These are phyloP conservation scores for Circinella umbellata DNA, from an alignment of 371 early-diverging fungal genomes.

Conservation along the genomic window DNA sequence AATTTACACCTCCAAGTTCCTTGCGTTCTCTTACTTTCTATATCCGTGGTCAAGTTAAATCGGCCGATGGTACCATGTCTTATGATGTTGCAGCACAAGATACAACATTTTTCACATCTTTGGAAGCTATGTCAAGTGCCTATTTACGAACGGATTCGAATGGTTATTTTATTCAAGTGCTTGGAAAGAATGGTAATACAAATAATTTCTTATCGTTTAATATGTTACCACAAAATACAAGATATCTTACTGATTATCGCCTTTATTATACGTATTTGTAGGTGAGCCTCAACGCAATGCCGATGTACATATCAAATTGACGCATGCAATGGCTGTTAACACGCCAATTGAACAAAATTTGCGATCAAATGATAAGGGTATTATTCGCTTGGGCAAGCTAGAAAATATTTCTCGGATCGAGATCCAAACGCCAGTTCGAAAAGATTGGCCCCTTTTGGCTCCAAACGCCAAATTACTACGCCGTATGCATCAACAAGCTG, in stretches of 20 bases:
- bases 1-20: slow-evolving; percentile 41
- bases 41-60: neutral
- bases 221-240: neutral
- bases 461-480: slow-evolving; percentile 16
- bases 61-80: neutral
- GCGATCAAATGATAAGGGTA: slow-evolving; percentile 49
- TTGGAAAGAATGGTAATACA: slow-evolving; percentile 57
- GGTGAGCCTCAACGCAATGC: slow-evolving; percentile 40
- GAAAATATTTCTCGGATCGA: slow-evolving; percentile 23
- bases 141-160: slow-evolving; percentile 25
- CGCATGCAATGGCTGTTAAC: slow-evolving; percentile 27
- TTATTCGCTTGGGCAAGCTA: slow-evolving; percentile 46
- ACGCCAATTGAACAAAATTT: slow-evolving; percentile 23
- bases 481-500: slow-evolving; percentile 30
- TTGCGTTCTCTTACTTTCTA: neutral
- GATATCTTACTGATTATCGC: too few relatives aligned
- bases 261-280: neutral
- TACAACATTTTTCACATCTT: neutral
- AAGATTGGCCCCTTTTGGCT: slow-evolving; percentile 5
- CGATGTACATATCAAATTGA: slow-evolving; percentile 34
- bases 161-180: slow-evolving; percentile 35
- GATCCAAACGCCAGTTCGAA: neutral
- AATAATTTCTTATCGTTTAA: too few relatives aligned
- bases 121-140: slow-evolving; percentile 13
- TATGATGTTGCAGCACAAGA: neutral